Conservation (phyloP, 441 rosid species). For the Hypseocharis bilobata region DNA sequence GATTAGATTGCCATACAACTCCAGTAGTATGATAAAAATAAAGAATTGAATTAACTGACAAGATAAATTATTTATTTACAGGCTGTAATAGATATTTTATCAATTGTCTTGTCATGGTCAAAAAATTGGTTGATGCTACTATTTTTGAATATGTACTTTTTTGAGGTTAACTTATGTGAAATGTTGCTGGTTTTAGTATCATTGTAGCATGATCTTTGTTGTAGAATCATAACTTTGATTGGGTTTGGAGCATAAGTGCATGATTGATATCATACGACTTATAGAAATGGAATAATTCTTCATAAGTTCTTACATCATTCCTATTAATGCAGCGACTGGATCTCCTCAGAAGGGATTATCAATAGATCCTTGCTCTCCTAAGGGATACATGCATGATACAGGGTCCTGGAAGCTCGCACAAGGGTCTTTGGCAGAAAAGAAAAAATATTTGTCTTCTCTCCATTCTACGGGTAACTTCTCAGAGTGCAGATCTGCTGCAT, state of each 20-base stretch:
- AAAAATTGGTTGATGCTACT: not conserved
- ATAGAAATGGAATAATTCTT: slow-evolving; percentile 4
- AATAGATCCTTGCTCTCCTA: slow-evolving; percentile 73
- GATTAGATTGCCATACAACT: not conserved
- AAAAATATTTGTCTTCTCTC: slow-evolving; percentile 28
- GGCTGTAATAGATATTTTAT: not conserved
- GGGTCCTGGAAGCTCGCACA: slow-evolving; percentile 34
- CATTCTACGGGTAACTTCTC: slow-evolving; percentile 74
- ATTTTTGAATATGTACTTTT: not conserved
- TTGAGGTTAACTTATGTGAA: no score
- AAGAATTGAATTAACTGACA: no score
- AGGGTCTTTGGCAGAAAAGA: slow-evolving; percentile 33
- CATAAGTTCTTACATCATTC: slow-evolving; percentile 4
- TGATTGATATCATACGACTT: not conserved
- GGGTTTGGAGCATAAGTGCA: not conserved
- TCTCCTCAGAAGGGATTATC: slow-evolving; percentile 30
- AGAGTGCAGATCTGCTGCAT: slow-evolving; percentile 66
- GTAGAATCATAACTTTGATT: not conserved
- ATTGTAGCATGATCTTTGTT: not conserved
- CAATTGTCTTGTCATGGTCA: not conserved
- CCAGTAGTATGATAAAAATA: no score
- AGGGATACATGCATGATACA: slow-evolving; percentile 37
- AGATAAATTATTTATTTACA: not conserved
- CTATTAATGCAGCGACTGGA: slow-evolving; percentile 35
- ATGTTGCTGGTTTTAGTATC: not conserved